Conservation (phyloP, 208 protist species). For the Histomonas meleagridis region DNA sequence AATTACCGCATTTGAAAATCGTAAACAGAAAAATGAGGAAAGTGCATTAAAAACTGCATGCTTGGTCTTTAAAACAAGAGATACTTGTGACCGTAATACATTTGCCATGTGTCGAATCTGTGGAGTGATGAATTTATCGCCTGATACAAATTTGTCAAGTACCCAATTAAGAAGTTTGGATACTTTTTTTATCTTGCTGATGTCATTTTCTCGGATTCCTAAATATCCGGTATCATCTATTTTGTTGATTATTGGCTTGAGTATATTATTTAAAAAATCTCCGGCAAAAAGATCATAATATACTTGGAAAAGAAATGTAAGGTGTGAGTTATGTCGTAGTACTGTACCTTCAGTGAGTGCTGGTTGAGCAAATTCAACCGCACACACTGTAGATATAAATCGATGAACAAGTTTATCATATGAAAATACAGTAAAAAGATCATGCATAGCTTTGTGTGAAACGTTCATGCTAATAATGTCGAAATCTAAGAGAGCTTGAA, state of each 20-base stretch:
- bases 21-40: constrained; percentile 3
- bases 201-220: not conserved
- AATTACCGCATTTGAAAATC: not conserved
- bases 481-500: not conserved
- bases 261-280: not conserved
- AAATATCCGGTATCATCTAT: not conserved
- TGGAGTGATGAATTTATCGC: not conserved
- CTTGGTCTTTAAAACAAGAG: not conserved
- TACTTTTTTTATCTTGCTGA: not conserved
- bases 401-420: not conserved
- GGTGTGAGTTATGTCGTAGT: not conserved
- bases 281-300: not conserved
- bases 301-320: not conserved
- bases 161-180: not conserved
- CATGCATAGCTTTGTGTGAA: not conserved
- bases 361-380: not conserved
- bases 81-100: not conserved
- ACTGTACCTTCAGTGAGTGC: not conserved
- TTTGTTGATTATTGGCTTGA: not conserved
- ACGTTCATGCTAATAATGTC: not conserved
- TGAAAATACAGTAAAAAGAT: not conserved
- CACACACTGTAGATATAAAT: not conserved
- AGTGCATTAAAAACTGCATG: constrained; percentile 26
- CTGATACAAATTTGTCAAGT: not conserved
- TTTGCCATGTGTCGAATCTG: not conserved